Evolutionary conservation across 306 rosid species (phyloP), one percentile per base, ranked within the genome.

Genomic region (Rosa rugosa): DNA sequence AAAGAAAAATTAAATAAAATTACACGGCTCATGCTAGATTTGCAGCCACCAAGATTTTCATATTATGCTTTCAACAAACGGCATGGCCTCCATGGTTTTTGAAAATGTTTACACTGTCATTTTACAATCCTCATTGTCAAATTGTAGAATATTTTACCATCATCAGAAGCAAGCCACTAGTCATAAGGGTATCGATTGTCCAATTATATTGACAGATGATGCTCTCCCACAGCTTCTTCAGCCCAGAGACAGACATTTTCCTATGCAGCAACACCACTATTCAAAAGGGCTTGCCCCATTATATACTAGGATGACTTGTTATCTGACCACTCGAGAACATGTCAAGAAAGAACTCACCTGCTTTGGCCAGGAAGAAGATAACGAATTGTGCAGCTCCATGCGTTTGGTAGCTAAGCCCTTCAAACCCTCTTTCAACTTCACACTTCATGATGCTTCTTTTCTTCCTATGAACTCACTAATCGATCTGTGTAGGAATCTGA

Each of bases 331-430:
- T 50, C 0, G 9, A 51, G 27, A 56, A 54, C 12, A 54, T 27
- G 49, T 40, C 25, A 45, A 79, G 11, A 59, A 22, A 44, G 3
- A 66, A 79, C 88, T 86, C 71, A 91, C 97, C 85, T 94, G 97
- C 83, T 94, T 92, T 25, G 97, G 94, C 97, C 95, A 88, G 59
- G 80, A 88, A 11, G 97, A 92, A 74, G 99, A 90, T 77, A 94
- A 83, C n/a, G 97, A 89, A 73, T 94, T 94, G 27, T 94, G 97
- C 76, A 94, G 88, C 81, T 91, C 97, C 97, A 91, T 92, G 73
- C 92, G 93, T 82, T 88, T 94, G 57, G 85, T 75, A 81, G 89
- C 89, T 86, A 92, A 84, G 82, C 88, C 95, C 88, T 88, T 90
- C 86, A 94, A 84, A 66, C 97, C 89, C 20, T 92, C 99, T 81